Evolutionary conservation across 139 green algal species (phyloP).

Genomic region (Closterium sp.): DNA sequence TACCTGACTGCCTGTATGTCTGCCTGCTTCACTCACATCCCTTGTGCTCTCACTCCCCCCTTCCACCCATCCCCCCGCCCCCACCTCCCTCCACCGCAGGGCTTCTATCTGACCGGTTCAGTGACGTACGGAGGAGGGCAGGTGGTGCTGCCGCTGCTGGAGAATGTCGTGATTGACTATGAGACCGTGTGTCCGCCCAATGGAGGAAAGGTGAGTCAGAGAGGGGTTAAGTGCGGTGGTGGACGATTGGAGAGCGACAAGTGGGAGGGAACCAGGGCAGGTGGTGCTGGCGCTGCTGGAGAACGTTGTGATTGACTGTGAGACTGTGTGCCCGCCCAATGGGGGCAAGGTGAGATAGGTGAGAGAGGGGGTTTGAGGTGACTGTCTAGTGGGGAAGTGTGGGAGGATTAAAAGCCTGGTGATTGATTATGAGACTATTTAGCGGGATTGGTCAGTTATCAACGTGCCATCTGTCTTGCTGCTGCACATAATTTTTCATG

Average conservation of each 20-base stretch:
- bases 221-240: not conserved
- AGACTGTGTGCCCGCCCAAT: not conserved
- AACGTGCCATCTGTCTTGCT: no score
- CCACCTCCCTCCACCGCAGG: slow-evolving; percentile 13
- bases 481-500: no score
- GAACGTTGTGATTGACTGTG: slow-evolving; percentile 69
- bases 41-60: no score
- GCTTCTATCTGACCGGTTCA: slow-evolving; percentile 83
- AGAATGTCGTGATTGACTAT: slow-evolving; percentile 71
- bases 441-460: no score
- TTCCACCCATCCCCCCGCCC: no score
- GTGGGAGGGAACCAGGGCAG: slow-evolving; percentile 57
- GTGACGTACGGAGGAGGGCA: slow-evolving; percentile 93
- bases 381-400: no score
- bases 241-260: no score
- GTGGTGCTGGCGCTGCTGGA: slow-evolving; percentile 87
- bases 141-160: slow-evolving; percentile 89
- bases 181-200: not conserved
- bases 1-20: no score
- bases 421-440: no score
- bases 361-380: not conserved
- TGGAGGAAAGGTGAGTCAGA: not conserved
- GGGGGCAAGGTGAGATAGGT: not conserved
- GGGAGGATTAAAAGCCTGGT: no score
- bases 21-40: no score